Evolutionary conservation across 169 alveolate species (phyloP).

Genomic region (Plasmodium gaboni): DNA sequence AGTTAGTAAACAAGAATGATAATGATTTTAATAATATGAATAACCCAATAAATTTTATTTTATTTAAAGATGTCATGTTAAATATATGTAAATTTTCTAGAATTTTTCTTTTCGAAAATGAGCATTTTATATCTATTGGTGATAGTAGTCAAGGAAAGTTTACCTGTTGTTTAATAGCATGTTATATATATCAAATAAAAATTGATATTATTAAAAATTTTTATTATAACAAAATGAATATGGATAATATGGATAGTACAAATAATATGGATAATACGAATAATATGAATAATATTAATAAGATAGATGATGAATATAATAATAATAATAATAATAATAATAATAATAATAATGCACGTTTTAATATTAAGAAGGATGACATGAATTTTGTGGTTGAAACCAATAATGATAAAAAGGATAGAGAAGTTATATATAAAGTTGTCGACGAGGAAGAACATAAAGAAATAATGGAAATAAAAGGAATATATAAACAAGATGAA

Average conservation of each 20-base stretch:
- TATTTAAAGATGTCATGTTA: slow-evolving; percentile 74
- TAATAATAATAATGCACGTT: not conserved
- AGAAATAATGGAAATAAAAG: not conserved
- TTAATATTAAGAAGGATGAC: not conserved
- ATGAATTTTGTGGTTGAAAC: not conserved
- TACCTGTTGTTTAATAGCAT: slow-evolving; percentile 71
- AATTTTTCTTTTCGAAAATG: slow-evolving; percentile 74
- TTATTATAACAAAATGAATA: slow-evolving; percentile 27
- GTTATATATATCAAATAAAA: slow-evolving; percentile 75
- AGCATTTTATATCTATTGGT: slow-evolving; percentile 77
- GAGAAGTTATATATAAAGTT: not conserved
- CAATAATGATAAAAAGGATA: not conserved
- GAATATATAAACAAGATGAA: not conserved
- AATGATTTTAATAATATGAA: slow-evolving; percentile 47
- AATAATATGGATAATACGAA: not conserved
- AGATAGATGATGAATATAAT: not conserved
- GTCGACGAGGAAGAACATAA: not conserved
- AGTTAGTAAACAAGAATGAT: slow-evolving; percentile 56
- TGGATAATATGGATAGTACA: not conserved
- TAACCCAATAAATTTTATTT: slow-evolving; percentile 67
- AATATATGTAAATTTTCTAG: slow-evolving; percentile 75
- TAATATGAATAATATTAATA: not conserved
- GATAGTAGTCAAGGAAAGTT: slow-evolving; percentile 62
- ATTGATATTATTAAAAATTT: slow-evolving; percentile 70
- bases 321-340: not conserved